Percentiles rank a stretch among this genome's conserved stretches.
Conservation (phyloP, 768 basidiomycete species). For the Pulveroboletus sp. region DNA sequence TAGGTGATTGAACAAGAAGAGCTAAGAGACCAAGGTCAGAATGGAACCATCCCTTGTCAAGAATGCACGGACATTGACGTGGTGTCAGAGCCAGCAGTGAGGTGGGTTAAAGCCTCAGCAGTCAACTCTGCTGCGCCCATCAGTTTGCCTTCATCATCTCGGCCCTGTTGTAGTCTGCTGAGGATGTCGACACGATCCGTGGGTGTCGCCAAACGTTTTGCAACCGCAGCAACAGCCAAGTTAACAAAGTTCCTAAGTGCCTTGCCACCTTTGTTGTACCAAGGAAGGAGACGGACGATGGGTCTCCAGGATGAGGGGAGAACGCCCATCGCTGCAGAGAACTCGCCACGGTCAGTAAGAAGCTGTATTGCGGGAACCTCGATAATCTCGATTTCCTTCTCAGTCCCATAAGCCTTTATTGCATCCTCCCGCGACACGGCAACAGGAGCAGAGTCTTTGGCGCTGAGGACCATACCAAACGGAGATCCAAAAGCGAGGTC, state of each 20-base stretch:
- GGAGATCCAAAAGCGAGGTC: slow-evolving; percentile 84
- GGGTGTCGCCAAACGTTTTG: slow-evolving; percentile 64
- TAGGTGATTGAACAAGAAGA: slow-evolving; percentile 88
- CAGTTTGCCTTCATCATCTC: slow-evolving; percentile 71
- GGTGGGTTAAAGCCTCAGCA: slow-evolving; percentile 79
- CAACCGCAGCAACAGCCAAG: slow-evolving; percentile 72
- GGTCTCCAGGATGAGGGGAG: slow-evolving; percentile 71
- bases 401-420: slow-evolving; percentile 52
- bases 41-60: background rate
- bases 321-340: slow-evolving; percentile 76
- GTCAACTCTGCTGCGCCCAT: slow-evolving; percentile 83
- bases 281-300: slow-evolving; percentile 60
- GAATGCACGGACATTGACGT: slow-evolving; percentile 71
- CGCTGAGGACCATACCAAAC: slow-evolving; percentile 81
- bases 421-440: slow-evolving; percentile 52
- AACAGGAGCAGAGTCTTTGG: slow-evolving; percentile 67
- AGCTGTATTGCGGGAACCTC: slow-evolving; percentile 79
- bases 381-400: slow-evolving; percentile 40
- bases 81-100: slow-evolving; percentile 89
- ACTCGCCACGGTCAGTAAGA: slow-evolving; percentile 85
- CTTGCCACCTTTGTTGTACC: slow-evolving; percentile 63
- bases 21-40: slow-evolving; percentile 35
- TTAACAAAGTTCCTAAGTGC: slow-evolving; percentile 73
- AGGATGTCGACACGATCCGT: slow-evolving; percentile 78
- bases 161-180: slow-evolving; percentile 71